A percentile compares a stretch with the other conserved stretches of the same genome.
These are phyloP conservation scores for Colletotrichum costaricense DNA, from an alignment of 2,329 filamentous ascomycete genomes.

Conservation along the genomic window DNA sequence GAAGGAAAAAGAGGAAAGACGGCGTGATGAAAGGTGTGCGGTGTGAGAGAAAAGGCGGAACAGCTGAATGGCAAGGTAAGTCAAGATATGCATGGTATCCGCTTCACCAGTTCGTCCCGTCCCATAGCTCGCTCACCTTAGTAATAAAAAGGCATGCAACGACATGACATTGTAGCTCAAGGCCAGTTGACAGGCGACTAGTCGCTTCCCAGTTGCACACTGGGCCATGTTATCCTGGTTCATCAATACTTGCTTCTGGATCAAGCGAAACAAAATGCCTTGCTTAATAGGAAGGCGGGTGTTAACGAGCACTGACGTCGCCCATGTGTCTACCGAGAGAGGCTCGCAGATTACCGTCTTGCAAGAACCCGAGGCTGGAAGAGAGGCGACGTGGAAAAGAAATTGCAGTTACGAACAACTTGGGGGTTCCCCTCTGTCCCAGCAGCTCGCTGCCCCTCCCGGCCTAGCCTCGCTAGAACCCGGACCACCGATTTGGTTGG, in stretches of 20 bases:
- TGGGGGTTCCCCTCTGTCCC: background rate
- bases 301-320: slow-evolving; percentile 5
- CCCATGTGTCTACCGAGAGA: background rate
- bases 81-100: slow-evolving; percentile 1
- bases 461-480: slow-evolving; percentile 24
- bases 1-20: slow-evolving; percentile 6
- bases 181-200: background rate
- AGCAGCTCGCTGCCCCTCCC: slow-evolving; percentile 12
- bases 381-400: slow-evolving; percentile 19
- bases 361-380: background rate
- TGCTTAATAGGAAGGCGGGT: background rate
- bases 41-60: background rate
- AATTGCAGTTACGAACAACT: slow-evolving; percentile 20
- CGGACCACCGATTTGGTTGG: slow-evolving; percentile 23
- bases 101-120: slow-evolving; percentile 14
- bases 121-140: slow-evolving; percentile 9
- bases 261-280: background rate
- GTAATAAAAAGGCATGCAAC: background rate
- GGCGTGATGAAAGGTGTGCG: background rate
- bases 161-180: background rate
- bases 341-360: background rate
- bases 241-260: background rate
- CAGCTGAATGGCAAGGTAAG: background rate
- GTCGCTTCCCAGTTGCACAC: background rate
- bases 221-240: background rate